Base-by-base conservation (phyloP, 306 rosid genomes). In the Corylus americana region DNA sequence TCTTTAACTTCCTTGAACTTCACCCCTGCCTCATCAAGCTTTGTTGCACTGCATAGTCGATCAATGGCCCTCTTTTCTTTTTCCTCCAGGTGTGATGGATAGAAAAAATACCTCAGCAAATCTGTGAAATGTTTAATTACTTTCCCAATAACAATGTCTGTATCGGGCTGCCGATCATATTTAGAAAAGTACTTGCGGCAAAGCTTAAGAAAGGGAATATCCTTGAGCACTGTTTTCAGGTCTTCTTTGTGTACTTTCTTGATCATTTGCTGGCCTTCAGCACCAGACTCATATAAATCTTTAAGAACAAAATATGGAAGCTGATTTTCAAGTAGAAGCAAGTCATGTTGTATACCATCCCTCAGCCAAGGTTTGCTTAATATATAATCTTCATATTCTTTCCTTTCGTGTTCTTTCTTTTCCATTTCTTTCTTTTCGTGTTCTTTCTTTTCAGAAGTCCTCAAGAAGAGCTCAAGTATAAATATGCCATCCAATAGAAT, bases 261-360 rank as follows among this genome's bases (percentile, higher is more conserved):
- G 44, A 39, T 42, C 45, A 6, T 42, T 42, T 42, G 7, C 45
- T 5, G 45, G 45, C 45, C 45, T 39, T 39, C 44, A 39, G 44
- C 44, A 4, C 44, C 82, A 16, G 78, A 74, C 0, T 67, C 16
- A 1, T 86, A 91, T 2, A 91, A 61, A 0, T 80, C 10, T 7
- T 16, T 25, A 1, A 91, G 82, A 2, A 89, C 77, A 51, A 69
- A 84, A 48, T 82, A 82, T 0, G 93, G 93, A 37, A 91, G 74
- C 45, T 88, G 97, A 51, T 92, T 92, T n/a, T 92, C 94, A 5
- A 90, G 78, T 6, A 90, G 22, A 2, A 88, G 50, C 84, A 90
- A 49, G 16, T 89, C 97, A 35, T 79, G 81, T 70, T 83, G 42
- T 7, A 89, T 45, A 37, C 22, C 76, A 62, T 47, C 80, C 51